These are phyloP conservation scores for Eucalyptus marginata DNA, from an alignment of 345 rosid species.

Conservation along the genomic window DNA sequence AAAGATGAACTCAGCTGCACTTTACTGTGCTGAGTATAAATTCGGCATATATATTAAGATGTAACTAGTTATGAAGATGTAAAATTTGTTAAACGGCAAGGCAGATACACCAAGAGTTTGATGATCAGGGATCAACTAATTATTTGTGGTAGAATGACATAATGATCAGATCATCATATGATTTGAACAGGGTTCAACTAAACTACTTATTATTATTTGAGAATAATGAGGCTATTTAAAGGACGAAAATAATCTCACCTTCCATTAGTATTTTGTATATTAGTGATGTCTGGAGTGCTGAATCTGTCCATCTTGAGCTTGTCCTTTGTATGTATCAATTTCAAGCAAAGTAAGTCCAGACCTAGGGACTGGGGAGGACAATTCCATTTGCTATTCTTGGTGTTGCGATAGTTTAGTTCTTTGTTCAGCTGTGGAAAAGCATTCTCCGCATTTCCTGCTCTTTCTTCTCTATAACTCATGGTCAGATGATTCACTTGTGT, in stretches of 20 bases:
- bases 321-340: neutral
- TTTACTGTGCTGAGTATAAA: neutral
- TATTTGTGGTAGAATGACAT: neutral
- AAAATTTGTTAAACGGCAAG: neutral
- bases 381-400: neutral
- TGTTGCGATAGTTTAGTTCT: neutral
- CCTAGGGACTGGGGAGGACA: neutral
- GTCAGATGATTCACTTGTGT: neutral
- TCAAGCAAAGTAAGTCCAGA: neutral
- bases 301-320: neutral
- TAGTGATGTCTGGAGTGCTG: neutral
- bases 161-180: neutral
- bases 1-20: neutral
- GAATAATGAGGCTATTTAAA: neutral
- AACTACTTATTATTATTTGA: neutral
- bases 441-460: neutral
- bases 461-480: neutral
- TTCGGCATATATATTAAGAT: neutral
- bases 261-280: neutral
- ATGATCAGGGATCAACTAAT: neutral
- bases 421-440: neutral
- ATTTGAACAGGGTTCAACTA: neutral
- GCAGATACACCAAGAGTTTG: neutral
- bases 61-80: neutral
- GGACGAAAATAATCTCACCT: neutral